A percentile compares a stretch with the other conserved stretches of the same genome.
Evolutionary conservation across 2,329 filamentous ascomycete species (phyloP).

Genomic region (Penicillium sp.): DNA sequence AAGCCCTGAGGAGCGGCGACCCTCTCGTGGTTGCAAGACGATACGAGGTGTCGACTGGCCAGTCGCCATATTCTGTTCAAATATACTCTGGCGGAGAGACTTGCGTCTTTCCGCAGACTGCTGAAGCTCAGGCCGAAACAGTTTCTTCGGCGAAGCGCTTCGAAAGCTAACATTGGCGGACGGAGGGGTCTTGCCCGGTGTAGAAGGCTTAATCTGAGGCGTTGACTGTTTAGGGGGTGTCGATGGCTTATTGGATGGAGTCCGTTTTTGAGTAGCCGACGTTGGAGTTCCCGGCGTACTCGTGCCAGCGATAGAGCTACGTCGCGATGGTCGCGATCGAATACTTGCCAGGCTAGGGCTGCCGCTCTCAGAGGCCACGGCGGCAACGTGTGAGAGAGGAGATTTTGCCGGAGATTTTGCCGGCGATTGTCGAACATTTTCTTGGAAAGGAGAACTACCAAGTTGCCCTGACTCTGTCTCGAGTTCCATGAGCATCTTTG

Average conservation of each 20-base stretch:
- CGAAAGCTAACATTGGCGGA: constrained; percentile 48
- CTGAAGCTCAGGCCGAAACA: constrained; percentile 45
- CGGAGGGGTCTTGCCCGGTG: constrained; percentile 52
- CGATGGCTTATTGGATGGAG: constrained; percentile 39
- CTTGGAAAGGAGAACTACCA: constrained; percentile 49
- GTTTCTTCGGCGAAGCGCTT: constrained; percentile 52
- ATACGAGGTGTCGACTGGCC: constrained; percentile 63
- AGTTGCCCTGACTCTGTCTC: constrained; percentile 54
- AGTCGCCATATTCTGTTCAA: constrained; percentile 55
- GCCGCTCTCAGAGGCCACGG: constrained; percentile 49
- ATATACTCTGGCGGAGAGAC: constrained; percentile 47
- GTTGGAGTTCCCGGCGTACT: constrained; percentile 50
- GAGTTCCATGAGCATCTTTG: constrained; percentile 60
- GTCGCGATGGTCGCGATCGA: constrained; percentile 45
- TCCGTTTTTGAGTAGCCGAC: constrained; percentile 36
- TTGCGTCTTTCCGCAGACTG: constrained; percentile 38
- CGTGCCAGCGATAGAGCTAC: constrained; percentile 49
- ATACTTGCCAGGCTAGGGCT: constrained; percentile 59
- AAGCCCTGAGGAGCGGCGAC: constrained; percentile 62
- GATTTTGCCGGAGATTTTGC: constrained; percentile 23
- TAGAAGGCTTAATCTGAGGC: constrained; percentile 48
- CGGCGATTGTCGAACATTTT: constrained; percentile 33
- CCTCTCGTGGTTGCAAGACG: constrained; percentile 60
- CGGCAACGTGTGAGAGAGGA: constrained; percentile 34
- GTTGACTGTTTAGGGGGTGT: constrained; percentile 46